phyloP scores from a whole-genome alignment of 2,329 filamentous ascomycete species.

The Fusarium chuoi region DNA sequence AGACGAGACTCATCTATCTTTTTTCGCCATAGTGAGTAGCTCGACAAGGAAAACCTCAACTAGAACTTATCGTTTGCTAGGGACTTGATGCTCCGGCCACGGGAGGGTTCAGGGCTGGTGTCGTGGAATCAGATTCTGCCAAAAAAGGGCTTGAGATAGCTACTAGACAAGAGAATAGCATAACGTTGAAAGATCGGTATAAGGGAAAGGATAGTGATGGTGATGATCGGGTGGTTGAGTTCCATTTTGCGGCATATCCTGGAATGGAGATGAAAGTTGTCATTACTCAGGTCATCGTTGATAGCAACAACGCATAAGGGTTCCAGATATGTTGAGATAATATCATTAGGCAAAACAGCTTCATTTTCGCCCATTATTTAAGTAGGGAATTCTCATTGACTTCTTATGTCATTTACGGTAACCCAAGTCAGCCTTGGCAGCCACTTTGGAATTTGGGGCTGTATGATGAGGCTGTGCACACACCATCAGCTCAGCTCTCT shows the following conservation, averaged over 20 bases:
- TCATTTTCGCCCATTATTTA: fast-evolving
- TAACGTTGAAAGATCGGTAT: fast-evolving
- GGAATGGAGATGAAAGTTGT: background rate
- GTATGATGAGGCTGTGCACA: background rate
- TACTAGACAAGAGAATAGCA: background rate
- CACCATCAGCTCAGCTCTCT: background rate
- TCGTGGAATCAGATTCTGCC: fast-evolving
- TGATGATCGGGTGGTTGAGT: background rate
- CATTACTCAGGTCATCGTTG: background rate
- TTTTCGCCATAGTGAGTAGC: background rate
- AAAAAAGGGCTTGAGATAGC: background rate
- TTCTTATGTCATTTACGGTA: no score
- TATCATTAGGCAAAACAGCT: fast-evolving
- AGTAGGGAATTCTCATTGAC: fast-evolving
- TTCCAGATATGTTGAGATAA: fast-evolving
- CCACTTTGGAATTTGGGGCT: background rate
- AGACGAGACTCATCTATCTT: background rate
- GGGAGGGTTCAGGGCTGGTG: background rate
- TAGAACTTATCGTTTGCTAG: fast-evolving
- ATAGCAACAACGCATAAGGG: no score
- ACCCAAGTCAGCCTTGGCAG: background rate
- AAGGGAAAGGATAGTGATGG: background rate
- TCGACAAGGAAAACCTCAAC: fast-evolving
- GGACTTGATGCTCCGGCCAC: background rate
- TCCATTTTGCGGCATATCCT: background rate